Percentiles rank a stretch among this genome's conserved stretches.
phyloP scores from a whole-genome alignment of 2,329 filamentous ascomycete genomes.

The Aspergillus sp. region DNA sequence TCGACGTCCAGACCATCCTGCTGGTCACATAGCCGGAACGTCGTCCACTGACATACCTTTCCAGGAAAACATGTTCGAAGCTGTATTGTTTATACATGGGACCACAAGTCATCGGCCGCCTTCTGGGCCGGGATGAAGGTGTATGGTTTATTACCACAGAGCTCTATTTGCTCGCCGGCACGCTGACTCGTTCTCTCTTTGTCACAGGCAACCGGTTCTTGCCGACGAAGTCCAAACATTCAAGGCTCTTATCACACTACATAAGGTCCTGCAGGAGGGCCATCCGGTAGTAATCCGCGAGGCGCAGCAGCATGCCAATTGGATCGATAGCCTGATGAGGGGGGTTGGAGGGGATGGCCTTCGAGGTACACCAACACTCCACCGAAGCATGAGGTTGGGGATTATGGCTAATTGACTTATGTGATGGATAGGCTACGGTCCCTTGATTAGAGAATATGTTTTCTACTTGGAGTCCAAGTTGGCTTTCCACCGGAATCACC shows the following conservation, averaged over 20 bases:
- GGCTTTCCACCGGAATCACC: constrained; percentile 93
- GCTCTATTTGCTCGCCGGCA: background rate
- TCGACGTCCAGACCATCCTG: constrained; percentile 8
- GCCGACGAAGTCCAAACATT: constrained; percentile 99
- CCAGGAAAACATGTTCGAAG: constrained; percentile 90
- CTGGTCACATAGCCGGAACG: background rate
- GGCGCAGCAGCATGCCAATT: constrained; percentile 81
- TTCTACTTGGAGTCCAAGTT: constrained; percentile 93
- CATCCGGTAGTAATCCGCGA: constrained; percentile 85
- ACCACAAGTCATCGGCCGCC: constrained; percentile 90
- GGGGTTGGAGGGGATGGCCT: constrained; percentile 80
- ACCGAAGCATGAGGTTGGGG: background rate
- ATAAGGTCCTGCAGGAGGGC: constrained; percentile 96
- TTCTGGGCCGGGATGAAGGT: constrained; percentile 99
- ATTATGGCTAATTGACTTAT: background rate
- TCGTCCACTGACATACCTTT: constrained; percentile 5
- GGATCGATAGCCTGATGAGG: constrained; percentile 89
- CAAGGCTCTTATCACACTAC: constrained; percentile 94
- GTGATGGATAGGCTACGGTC: constrained; percentile 65
- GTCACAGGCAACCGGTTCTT: constrained; percentile 81
- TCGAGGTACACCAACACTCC: constrained; percentile 56
- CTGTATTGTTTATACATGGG: constrained; percentile 99
- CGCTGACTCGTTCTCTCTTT: background rate
- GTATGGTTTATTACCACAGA: constrained; percentile 54
- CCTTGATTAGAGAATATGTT: constrained; percentile 94